These are phyloP conservation scores for Clitopilus hobsonii DNA, from an alignment of 768 basidiomycete genomes.

Conservation along the genomic window DNA sequence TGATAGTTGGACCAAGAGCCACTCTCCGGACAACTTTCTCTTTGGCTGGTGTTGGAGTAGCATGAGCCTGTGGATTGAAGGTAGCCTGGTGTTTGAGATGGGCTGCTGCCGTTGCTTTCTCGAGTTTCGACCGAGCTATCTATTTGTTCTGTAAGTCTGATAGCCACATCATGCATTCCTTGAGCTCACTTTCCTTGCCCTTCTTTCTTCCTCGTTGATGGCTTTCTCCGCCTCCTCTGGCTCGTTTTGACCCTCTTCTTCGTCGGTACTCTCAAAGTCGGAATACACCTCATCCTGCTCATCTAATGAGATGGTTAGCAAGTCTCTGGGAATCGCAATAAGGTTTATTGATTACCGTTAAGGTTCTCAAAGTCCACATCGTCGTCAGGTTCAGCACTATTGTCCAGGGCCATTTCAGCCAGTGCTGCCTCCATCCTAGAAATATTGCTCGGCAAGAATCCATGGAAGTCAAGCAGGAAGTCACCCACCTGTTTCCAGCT, in stretches of 20 bases:
- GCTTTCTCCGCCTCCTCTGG: conserved; percentile 51
- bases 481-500: conserved; percentile 67
- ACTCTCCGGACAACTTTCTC: conserved; percentile 43
- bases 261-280: conserved; percentile 85
- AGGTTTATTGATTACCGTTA: conserved; percentile 50
- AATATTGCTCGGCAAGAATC: conserved; percentile 2
- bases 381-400: conserved; percentile 60
- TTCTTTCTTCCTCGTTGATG: conserved; percentile 58
- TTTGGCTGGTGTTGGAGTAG: conserved; percentile 17
- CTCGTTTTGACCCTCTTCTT: conserved; percentile 54
- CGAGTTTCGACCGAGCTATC: conserved; percentile 52
- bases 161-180: not conserved
- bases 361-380: conserved; percentile 68
- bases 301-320: too few species aligned
- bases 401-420: conserved; percentile 63
- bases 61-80: conserved; percentile 52
- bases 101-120: conserved; percentile 61
- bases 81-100: conserved; percentile 64
- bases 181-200: conserved; percentile 38
- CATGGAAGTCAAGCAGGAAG: not conserved
- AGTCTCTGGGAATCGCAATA: too few species aligned
- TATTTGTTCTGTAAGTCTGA: conserved; percentile 18
- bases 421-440: conserved; percentile 73
- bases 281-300: conserved; percentile 81
- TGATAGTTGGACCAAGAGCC: conserved; percentile 47